Evolutionary conservation across 805 yeast genomes (phyloP).

Genomic region (Isabelozyma gotoi): DNA sequence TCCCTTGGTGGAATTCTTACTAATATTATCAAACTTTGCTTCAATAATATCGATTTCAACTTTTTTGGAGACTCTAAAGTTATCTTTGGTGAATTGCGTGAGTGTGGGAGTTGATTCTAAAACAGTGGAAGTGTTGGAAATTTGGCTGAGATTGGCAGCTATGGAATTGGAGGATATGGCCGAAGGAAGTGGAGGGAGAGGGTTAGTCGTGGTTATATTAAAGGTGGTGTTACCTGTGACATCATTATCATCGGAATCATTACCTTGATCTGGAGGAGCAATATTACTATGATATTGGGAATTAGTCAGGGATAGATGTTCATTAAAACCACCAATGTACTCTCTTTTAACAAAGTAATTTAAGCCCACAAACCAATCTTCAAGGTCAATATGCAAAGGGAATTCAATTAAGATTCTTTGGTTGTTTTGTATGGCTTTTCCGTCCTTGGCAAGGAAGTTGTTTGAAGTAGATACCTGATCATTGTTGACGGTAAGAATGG

Average conservation of each 20-base stretch:
- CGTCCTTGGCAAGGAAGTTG: slow-evolving; percentile 33
- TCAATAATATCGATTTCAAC: slow-evolving; percentile 62
- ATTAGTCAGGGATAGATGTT: neutral
- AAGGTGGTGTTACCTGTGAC: neutral
- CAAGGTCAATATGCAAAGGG: slow-evolving; percentile 66
- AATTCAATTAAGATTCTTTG: slow-evolving; percentile 57
- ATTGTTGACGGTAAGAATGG: slow-evolving; percentile 19
- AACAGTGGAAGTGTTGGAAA: slow-evolving; percentile 1
- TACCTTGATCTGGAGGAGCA: slow-evolving; percentile 1
- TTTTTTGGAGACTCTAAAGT: slow-evolving; percentile 53
- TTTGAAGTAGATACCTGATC: slow-evolving; percentile 4
- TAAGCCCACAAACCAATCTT: slow-evolving; percentile 74
- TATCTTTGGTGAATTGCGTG: slow-evolving; percentile 24
- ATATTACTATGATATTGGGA: neutral
- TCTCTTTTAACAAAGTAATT: slow-evolving; percentile 63
- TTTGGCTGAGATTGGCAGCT: neutral
- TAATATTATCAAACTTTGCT: slow-evolving; percentile 48
- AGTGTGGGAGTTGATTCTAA: slow-evolving; percentile 8
- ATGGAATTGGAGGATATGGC: neutral
- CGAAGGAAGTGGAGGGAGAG: neutral
- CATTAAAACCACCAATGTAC: slow-evolving; percentile 36
- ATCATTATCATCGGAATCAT: neutral
- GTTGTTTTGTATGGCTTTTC: slow-evolving; percentile 28
- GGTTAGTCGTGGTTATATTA: neutral
- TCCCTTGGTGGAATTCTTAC: slow-evolving; percentile 6